Conservation (phyloP, 768 basidiomycete genomes). For the Gelatoporia subvermispora region DNA sequence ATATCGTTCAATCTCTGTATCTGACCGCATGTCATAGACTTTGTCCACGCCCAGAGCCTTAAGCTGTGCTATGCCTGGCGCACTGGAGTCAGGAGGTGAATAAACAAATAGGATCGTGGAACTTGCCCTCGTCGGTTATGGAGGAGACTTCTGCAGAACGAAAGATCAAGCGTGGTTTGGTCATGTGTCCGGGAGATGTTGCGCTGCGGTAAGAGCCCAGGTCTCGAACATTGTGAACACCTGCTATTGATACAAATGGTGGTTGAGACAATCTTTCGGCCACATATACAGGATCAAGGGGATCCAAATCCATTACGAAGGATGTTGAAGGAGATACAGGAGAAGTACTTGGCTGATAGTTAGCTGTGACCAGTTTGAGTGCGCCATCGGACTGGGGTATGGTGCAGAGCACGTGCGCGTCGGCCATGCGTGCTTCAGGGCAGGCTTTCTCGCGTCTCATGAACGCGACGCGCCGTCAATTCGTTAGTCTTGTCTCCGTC, state of each 20-base stretch:
- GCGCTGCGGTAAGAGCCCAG: conserved; percentile 58
- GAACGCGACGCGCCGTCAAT: conserved; percentile 18
- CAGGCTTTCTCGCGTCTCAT: conserved; percentile 39
- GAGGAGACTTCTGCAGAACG: conserved; percentile 71
- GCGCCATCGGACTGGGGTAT: not conserved
- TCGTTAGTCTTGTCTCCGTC: too few relatives aligned
- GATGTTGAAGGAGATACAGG: not conserved
- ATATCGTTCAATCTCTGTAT: conserved; percentile 75
- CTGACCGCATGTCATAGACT: conserved; percentile 76
- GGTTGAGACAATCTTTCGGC: conserved; percentile 57
- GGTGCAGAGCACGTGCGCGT: too few relatives aligned
- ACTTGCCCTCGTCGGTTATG: conserved; percentile 65
- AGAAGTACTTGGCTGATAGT: not conserved
- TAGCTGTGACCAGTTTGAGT: not conserved
- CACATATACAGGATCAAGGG: conserved; percentile 64
- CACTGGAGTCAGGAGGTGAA: not conserved
- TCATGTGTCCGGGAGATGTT: conserved; percentile 42
- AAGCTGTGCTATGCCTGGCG: conserved; percentile 52
- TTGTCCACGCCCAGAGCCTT: conserved; percentile 57
- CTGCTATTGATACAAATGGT: conserved; percentile 67
- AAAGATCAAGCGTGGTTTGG: conserved; percentile 52
- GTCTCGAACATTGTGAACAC: conserved; percentile 73
- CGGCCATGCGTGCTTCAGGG: conserved; percentile 34
- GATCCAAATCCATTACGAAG: conserved; percentile 38
- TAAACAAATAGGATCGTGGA: not conserved